phyloP scores from a whole-genome alignment of 768 basidiomycete genomes.

The Auricularia cornea region DNA sequence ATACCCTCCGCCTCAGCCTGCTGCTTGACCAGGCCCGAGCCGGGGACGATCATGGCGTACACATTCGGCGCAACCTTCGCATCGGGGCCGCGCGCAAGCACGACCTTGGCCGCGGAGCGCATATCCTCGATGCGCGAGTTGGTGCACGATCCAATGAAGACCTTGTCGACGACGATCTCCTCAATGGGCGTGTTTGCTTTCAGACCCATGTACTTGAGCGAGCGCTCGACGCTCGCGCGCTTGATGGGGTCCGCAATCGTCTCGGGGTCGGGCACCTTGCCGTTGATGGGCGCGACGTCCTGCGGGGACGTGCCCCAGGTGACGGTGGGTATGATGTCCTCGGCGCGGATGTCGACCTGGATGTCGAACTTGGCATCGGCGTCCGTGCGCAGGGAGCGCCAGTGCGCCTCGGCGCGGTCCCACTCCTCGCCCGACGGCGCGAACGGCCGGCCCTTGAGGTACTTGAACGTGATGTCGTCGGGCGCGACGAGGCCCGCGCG shows the following conservation, averaged over 20 bases:
- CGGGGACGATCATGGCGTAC: conserved; percentile 86
- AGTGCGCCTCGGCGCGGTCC: conserved; percentile 80
- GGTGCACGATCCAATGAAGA: conserved; percentile 92
- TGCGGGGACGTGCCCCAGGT: conserved; percentile 94
- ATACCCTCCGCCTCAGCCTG: conserved; percentile 88
- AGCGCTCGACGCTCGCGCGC: conserved; percentile 61
- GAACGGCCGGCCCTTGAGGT: conserved; percentile 73
- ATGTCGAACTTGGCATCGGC: conserved; percentile 78
- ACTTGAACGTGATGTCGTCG: conserved; percentile 78
- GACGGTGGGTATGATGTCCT: conserved; percentile 82
- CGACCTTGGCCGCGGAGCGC: conserved; percentile 72
- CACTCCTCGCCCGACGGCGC: conserved; percentile 70
- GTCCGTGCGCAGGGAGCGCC: conserved; percentile 72
- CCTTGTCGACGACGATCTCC: conserved; percentile 74
- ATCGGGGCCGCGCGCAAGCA: conserved; percentile 63
- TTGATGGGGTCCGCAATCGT: conserved; percentile 55
- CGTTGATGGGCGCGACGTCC: conserved; percentile 77
- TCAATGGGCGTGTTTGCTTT: conserved; percentile 70
- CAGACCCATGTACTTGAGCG: conserved; percentile 84
- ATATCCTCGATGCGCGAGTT: conserved; percentile 92
- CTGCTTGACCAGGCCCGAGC: conserved; percentile 82
- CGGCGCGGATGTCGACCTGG: conserved; percentile 70
- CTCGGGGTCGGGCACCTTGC: conserved; percentile 68
- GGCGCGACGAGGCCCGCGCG: conserved; percentile 91
- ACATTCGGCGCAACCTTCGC: conserved; percentile 68